These are phyloP conservation scores for Acrodontium crateriforme DNA, from an alignment of 2,329 filamentous ascomycete genomes.

Conservation along the genomic window DNA sequence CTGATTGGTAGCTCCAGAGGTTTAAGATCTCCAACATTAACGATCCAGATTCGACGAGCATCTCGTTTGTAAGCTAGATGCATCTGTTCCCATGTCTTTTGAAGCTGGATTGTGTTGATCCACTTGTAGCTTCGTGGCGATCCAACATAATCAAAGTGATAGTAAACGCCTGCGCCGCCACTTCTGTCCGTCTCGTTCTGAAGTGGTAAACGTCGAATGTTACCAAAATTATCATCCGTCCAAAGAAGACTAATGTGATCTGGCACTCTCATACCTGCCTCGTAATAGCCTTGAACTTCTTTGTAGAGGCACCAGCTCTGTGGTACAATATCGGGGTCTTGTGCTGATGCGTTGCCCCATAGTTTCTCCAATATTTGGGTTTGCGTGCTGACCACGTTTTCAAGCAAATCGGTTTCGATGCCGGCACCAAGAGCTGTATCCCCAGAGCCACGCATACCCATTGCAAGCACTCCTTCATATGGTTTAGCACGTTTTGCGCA, in stretches of 20 bases:
- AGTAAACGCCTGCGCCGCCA: constrained; percentile 54
- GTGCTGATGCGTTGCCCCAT: constrained; percentile 35
- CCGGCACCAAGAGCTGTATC: constrained; percentile 48
- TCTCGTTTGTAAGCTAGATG: constrained; percentile 45
- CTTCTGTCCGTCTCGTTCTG: constrained; percentile 43
- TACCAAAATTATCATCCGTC: constrained; percentile 52
- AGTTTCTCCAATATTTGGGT: constrained; percentile 44
- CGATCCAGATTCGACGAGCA: constrained; percentile 50
- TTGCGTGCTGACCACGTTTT: constrained; percentile 47
- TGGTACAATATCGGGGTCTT: constrained; percentile 40
- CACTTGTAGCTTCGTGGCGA: constrained; percentile 38
- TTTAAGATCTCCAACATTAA: constrained; percentile 55
- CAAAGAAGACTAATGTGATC: constrained; percentile 56
- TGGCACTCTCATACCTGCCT: constrained; percentile 47
- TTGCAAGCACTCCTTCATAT: constrained; percentile 53
- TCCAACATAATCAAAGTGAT: constrained; percentile 51
- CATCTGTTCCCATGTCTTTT: constrained; percentile 54
- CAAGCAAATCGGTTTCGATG: constrained; percentile 45
- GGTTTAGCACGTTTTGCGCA: constrained; percentile 51
- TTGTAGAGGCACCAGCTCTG: constrained; percentile 65
- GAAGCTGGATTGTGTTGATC: constrained; percentile 53
- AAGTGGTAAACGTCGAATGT: constrained; percentile 48
- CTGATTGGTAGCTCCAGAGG: constrained; percentile 48
- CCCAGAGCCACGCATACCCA: constrained; percentile 55
- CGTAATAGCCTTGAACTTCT: constrained; percentile 57